These are phyloP conservation scores for Chalaropsis ovoidea DNA, from an alignment of 2,329 filamentous ascomycete genomes.

Conservation along the genomic window DNA sequence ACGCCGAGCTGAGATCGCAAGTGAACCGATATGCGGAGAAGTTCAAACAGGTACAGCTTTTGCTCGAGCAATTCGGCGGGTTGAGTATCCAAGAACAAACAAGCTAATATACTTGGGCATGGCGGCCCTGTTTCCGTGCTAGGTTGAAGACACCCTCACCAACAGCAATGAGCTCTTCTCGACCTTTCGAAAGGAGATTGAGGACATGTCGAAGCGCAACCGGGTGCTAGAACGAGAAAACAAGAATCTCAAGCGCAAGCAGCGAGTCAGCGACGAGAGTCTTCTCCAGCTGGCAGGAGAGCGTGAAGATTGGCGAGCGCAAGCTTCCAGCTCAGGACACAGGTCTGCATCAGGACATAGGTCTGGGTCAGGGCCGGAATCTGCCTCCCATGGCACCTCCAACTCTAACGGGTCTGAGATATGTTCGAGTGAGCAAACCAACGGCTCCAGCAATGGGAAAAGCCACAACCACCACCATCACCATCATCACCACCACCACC, in stretches of 20 bases:
- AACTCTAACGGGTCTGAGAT: constrained; percentile 17
- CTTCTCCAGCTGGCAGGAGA: constrained; percentile 97
- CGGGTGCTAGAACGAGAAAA: constrained; percentile 97
- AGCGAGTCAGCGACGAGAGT: constrained; percentile 85
- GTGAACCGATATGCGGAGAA: constrained; percentile 98
- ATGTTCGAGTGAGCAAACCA: background rate
- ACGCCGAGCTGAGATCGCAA: constrained; percentile 85
- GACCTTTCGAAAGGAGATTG: constrained; percentile 97
- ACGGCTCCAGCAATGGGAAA: constrained; percentile 6
- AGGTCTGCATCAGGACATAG: constrained; percentile 40
- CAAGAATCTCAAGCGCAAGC: constrained; percentile 77
- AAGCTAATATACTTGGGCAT: constrained; percentile 18
- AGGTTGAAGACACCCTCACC: constrained; percentile 98
- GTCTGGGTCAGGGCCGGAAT: constrained; percentile 41
- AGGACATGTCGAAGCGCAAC: constrained; percentile 99
- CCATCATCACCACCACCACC: constrained; percentile 7
- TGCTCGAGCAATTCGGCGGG: constrained; percentile 24
- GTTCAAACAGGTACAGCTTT: constrained; percentile 81
- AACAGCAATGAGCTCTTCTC: constrained; percentile 96
- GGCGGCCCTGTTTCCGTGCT: constrained; percentile 15
- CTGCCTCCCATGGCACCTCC: background rate
- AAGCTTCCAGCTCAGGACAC: constrained; percentile 43
- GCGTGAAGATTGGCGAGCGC: constrained; percentile 59
- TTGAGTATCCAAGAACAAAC: background rate
- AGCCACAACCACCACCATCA: constrained; percentile 9